Evolutionary conservation across 164 flowering plant genomes (phyloP).

Genomic region (Vitis amurensis): DNA sequence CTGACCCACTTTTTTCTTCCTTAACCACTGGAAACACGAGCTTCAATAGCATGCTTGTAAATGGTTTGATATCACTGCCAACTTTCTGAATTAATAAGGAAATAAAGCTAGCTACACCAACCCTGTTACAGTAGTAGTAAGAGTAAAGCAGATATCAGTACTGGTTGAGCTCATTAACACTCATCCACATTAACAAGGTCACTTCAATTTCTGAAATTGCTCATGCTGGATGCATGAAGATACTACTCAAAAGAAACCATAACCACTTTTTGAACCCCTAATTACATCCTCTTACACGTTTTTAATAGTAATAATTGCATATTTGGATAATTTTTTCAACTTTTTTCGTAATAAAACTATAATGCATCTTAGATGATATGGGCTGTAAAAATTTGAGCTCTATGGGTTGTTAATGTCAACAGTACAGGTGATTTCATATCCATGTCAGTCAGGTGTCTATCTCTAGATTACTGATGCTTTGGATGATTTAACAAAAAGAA

Average conservation of each 20-base stretch:
- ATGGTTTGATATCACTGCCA: constrained; percentile 72
- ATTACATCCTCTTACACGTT: no score
- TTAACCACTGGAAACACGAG: constrained; percentile 74
- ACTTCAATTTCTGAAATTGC: neutral
- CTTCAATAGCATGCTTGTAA: constrained; percentile 58
- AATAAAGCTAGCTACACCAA: constrained; percentile 90
- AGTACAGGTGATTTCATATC: no score
- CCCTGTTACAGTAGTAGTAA: constrained; percentile 49
- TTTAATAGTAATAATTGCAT: no score
- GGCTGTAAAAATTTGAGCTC: no score
- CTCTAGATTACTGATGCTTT: no score
- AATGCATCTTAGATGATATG: no score
- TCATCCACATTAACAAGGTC: neutral
- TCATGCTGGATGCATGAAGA: neutral
- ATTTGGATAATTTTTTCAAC: no score
- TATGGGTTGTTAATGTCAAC: no score
- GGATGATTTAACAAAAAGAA: no score
- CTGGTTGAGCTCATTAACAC: neutral
- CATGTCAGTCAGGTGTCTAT: no score
- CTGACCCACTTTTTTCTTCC: constrained; percentile 79
- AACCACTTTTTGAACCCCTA: no score
- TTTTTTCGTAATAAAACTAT: no score
- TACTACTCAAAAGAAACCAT: neutral
- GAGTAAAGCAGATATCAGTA: neutral
- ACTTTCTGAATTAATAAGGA: constrained; percentile 81